Conservation (phyloP, 2,329 filamentous ascomycete species). For the Fusarium hainanense region DNA sequence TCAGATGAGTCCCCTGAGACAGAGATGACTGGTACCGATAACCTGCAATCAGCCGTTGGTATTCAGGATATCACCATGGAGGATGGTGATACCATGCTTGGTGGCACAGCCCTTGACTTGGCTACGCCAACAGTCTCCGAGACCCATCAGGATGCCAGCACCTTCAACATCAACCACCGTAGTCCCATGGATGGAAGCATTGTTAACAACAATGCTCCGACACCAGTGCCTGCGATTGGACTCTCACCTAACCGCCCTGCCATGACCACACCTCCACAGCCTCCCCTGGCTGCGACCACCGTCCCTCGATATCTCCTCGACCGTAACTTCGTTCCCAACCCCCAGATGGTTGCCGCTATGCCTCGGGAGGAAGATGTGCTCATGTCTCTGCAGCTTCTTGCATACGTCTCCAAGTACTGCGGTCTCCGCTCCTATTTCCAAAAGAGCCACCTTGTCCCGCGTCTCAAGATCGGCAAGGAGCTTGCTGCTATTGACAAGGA, state of each 20-base stretch:
- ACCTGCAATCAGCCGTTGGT: constrained; percentile 83
- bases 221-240: constrained; percentile 73
- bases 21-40: constrained; percentile 82
- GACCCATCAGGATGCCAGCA: constrained; percentile 81
- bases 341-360: constrained; percentile 87
- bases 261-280: constrained; percentile 77
- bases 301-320: constrained; percentile 85
- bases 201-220: constrained; percentile 75
- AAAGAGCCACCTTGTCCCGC: constrained; percentile 90
- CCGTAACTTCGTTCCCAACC: constrained; percentile 73
- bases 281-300: constrained; percentile 75
- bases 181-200: constrained; percentile 87
- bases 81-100: constrained; percentile 81
- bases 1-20: constrained; percentile 82
- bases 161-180: constrained; percentile 93
- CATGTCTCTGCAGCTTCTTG: constrained; percentile 96
- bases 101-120: constrained; percentile 78
- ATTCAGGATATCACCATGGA: constrained; percentile 86
- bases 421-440: constrained; percentile 96
- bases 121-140: constrained; percentile 84
- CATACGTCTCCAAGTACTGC: constrained; percentile 99
- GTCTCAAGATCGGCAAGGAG: constrained; percentile 88
- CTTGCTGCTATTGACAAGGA: constrained; percentile 76
- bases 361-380: constrained; percentile 96
- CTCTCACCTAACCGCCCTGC: constrained; percentile 79